Evolutionary conservation across 208 protist species (phyloP).

Genomic region (Histomonas meleagridis): DNA sequence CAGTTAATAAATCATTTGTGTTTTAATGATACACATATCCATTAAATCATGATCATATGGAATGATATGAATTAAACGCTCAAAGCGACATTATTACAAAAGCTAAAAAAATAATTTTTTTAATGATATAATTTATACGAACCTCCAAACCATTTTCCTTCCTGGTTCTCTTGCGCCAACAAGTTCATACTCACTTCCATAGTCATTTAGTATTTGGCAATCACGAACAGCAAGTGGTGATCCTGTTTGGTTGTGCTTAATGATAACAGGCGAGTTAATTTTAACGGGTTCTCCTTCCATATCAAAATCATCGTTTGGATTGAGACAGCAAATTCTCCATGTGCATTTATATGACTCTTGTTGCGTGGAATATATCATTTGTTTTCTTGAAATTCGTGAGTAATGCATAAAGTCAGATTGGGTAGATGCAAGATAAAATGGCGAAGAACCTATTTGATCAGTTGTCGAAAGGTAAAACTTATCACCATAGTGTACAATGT

Average conservation of each 20-base stretch:
- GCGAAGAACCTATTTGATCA: not conserved
- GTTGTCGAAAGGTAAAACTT: not conserved
- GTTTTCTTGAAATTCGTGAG: not conserved
- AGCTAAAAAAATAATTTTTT: too few relatives aligned
- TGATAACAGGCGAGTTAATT: not conserved
- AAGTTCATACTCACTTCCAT: conserved; percentile 20
- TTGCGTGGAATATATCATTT: conserved; percentile 11
- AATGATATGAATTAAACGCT: too few relatives aligned
- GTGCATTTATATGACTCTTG: not conserved
- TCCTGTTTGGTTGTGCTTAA: not conserved
- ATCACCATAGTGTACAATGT: not conserved
- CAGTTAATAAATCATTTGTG: too few relatives aligned
- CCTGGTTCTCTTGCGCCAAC: not conserved
- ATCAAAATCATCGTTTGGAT: not conserved
- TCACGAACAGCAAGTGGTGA: not conserved
- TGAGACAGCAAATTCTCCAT: not conserved
- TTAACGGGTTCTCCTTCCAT: conserved; percentile 29
- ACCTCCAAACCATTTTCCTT: not conserved
- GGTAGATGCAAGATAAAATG: not conserved
- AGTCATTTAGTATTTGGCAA: not conserved
- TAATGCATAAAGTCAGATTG: not conserved
- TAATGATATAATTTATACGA: too few relatives aligned
- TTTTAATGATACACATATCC: too few relatives aligned
- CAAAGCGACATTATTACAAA: too few relatives aligned
- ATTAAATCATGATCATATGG: too few relatives aligned